Percentiles rank a stretch among this genome's conserved stretches.
phyloP scores from a whole-genome alignment of 2,329 filamentous ascomycete species.

The Alternaria sp. region DNA sequence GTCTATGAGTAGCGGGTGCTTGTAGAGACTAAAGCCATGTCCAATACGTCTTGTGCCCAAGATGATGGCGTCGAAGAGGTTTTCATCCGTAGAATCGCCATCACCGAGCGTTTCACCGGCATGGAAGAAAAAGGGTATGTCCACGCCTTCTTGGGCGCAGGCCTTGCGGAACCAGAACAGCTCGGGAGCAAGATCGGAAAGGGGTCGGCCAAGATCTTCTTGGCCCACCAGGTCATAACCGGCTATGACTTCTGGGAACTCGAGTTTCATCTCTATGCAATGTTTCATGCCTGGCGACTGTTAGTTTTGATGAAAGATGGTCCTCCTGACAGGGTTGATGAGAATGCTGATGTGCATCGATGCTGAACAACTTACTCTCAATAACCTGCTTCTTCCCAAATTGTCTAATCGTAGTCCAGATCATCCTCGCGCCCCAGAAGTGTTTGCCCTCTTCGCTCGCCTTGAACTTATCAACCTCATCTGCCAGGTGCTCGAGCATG shows the following conservation, averaged over 20 bases:
- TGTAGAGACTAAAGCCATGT: conserved; percentile 86
- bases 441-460: conserved; percentile 71
- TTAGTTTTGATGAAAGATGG: background rate
- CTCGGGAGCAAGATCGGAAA: conserved; percentile 80
- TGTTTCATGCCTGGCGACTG: conserved; percentile 71
- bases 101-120: conserved; percentile 87
- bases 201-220: conserved; percentile 79
- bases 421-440: conserved; percentile 86
- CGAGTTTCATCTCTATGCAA: conserved; percentile 82
- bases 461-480: conserved; percentile 81
- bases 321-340: background rate
- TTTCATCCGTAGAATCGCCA: conserved; percentile 78
- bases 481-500: conserved; percentile 76
- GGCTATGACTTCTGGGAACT: conserved; percentile 79
- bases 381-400: conserved; percentile 72
- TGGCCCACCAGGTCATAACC: conserved; percentile 92
- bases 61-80: conserved; percentile 88
- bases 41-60: conserved; percentile 89
- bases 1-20: conserved; percentile 87
- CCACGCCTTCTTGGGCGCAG: conserved; percentile 77
- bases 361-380: conserved; percentile 59
- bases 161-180: conserved; percentile 93
- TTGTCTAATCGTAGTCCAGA: conserved; percentile 79
- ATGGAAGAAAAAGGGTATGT: conserved; percentile 95
- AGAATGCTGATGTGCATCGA: background rate